Conservation (phyloP, 2,329 filamentous ascomycete species). For the Aureobasidium sp. region DNA sequence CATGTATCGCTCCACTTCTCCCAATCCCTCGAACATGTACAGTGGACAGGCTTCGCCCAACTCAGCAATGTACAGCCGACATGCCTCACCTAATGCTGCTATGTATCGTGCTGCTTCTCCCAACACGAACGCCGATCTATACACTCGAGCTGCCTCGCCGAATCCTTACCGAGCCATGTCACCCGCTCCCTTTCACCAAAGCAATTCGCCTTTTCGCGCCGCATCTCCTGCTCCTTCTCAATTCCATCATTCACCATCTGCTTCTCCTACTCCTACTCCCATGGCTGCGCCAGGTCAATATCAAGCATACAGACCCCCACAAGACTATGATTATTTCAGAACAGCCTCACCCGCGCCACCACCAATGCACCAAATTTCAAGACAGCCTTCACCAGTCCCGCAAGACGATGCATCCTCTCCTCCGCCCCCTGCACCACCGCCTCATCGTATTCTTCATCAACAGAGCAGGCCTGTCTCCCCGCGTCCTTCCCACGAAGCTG, state of each 20-base stretch:
- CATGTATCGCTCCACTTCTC: constrained; percentile 20
- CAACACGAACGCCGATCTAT: constrained; percentile 7
- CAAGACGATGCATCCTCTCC: constrained; percentile 51
- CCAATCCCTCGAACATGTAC: constrained; percentile 8
- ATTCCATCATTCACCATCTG: constrained; percentile 23
- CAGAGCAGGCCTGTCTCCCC: constrained; percentile 43
- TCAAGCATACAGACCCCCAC: constrained; percentile 18
- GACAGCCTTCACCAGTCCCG: constrained; percentile 19
- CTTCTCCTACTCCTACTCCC: neutral
- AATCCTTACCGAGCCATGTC: constrained; percentile 7
- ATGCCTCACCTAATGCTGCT: neutral
- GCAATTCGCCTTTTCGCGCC: constrained; percentile 14
- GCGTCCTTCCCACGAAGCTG: constrained; percentile 15
- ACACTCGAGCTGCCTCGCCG: constrained; percentile 14
- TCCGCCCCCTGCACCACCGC: constrained; percentile 77
- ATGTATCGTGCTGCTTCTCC: constrained; percentile 21
- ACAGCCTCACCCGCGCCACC: constrained; percentile 36
- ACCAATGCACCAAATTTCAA: constrained; percentile 24
- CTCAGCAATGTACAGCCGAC: neutral
- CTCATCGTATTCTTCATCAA: constrained; percentile 55
- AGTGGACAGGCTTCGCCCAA: constrained; percentile 12
- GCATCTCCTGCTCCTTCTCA: constrained; percentile 23
- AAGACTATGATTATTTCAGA: constrained; percentile 27
- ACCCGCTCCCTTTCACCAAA: constrained; percentile 1
- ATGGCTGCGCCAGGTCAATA: neutral